Evolutionary conservation across 192 early-diverging fungal species (phyloP).

Genomic region (Backusella parvicylindrica): DNA sequence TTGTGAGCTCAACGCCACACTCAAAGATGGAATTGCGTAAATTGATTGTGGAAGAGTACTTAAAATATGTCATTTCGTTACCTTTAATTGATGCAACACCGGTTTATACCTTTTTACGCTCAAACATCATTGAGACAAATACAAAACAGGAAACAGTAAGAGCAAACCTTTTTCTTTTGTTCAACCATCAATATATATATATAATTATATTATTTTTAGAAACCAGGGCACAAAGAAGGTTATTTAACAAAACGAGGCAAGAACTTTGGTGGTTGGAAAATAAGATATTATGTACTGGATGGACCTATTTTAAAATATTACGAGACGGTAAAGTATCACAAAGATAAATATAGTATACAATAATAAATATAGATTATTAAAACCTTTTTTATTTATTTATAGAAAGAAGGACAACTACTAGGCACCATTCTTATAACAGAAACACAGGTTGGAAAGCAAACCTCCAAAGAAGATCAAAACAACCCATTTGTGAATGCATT

Average conservation of each 20-base stretch:
- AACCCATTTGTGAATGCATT: constrained; percentile 68
- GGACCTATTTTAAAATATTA: constrained; percentile 73
- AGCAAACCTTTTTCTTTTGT: no score
- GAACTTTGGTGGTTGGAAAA: constrained; percentile 96
- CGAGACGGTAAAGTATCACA: constrained; percentile 55
- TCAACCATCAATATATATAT: no score
- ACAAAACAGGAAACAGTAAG: constrained; percentile 3
- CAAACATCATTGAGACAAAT: constrained; percentile 48
- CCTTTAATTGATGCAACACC: constrained; percentile 52
- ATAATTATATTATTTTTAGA: constrained; percentile 18
- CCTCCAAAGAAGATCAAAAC: constrained; percentile 24
- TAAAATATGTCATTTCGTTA: constrained; percentile 64
- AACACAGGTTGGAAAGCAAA: constrained; percentile 64
- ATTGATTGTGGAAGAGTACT: constrained; percentile 66
- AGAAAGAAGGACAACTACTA: constrained; percentile 65
- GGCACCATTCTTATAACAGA: constrained; percentile 70
- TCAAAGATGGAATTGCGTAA: not conserved
- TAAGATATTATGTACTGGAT: constrained; percentile 76
- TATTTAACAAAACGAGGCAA: constrained; percentile 91
- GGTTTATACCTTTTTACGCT: constrained; percentile 72
- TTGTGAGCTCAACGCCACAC: not conserved
- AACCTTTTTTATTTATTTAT: not conserved
- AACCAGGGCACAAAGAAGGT: constrained; percentile 74
- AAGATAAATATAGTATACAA: constrained; percentile 1
- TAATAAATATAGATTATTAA: no score